Evolutionary conservation across 2,329 filamentous ascomycete species (phyloP).

Genomic region (Paraconiothyrium brasiliense): DNA sequence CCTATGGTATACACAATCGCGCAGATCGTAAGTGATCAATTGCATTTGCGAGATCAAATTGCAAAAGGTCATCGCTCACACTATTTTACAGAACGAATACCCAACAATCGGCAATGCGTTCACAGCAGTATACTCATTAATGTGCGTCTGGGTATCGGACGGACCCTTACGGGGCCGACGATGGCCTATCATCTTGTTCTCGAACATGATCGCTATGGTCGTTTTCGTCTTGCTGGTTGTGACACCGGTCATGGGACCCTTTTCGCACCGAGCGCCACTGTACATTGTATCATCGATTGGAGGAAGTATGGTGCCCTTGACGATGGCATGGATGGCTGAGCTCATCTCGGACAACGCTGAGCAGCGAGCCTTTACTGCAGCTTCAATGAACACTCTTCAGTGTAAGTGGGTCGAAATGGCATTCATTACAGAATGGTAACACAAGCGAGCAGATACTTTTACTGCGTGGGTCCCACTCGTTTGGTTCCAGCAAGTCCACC

Average conservation of each 20-base stretch:
- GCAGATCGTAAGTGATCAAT: constrained; percentile 25
- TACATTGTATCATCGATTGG: constrained; percentile 27
- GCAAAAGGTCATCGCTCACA: not conserved
- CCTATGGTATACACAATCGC: constrained; percentile 25
- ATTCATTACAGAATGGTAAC: not conserved
- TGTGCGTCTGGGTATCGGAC: constrained; percentile 32
- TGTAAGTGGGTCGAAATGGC: constrained; percentile 4
- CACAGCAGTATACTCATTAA: constrained; percentile 31
- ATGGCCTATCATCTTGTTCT: constrained; percentile 33
- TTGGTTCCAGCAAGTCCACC: constrained; percentile 26
- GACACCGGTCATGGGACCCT: constrained; percentile 27
- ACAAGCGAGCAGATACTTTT: constrained; percentile 19
- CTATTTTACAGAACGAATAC: constrained; percentile 24
- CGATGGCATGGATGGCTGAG: constrained; percentile 28
- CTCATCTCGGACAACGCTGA: constrained; percentile 23
- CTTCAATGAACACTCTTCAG: constrained; percentile 22
- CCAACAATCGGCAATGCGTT: constrained; percentile 32
- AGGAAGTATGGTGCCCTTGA: constrained; percentile 25
- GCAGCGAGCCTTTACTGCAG: constrained; percentile 23
- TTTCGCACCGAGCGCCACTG: constrained; percentile 26
- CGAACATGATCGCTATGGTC: constrained; percentile 29
- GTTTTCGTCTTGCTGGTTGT: constrained; percentile 29
- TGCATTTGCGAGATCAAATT: not conserved
- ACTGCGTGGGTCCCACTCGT: constrained; percentile 25
- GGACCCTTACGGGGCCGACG: constrained; percentile 28